These are phyloP conservation scores for Pholiota molesta DNA, from an alignment of 768 basidiomycete genomes.

Conservation along the genomic window DNA sequence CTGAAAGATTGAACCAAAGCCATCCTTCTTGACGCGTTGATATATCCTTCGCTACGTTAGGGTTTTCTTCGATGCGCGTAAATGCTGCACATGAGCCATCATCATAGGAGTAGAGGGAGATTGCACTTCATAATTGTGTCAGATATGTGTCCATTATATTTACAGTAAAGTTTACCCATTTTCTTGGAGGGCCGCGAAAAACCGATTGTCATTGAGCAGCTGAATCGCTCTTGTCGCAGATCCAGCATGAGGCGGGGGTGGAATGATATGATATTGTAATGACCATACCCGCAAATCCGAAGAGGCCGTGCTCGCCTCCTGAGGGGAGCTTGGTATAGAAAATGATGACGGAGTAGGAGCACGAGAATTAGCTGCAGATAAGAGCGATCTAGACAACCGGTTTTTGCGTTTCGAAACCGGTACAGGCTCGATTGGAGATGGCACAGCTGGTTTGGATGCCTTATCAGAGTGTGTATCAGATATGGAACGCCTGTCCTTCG, in stretches of 20 bases:
- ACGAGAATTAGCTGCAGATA: conserved; percentile 51
- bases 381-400: conserved; percentile 40
- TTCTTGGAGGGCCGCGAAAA: conserved; percentile 60
- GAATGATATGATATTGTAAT: conserved; percentile 49
- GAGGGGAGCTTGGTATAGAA: conserved; percentile 43
- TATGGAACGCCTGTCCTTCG: conserved; percentile 37
- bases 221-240: conserved; percentile 50
- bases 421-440: conserved; percentile 29
- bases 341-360: conserved; percentile 41
- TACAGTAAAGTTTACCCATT: conserved; percentile 55
- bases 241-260: conserved; percentile 41
- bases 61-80: conserved; percentile 19
- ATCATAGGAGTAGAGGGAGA: conserved; percentile 54
- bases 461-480: conserved; percentile 27
- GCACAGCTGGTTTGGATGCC: conserved; percentile 23
- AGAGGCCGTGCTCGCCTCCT: conserved; percentile 24
- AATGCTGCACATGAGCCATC: conserved; percentile 45
- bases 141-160: neutral
- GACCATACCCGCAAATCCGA: conserved; percentile 31
- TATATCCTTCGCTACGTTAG: conserved; percentile 34
- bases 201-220: conserved; percentile 41
- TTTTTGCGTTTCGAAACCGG: conserved; percentile 31
- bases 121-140: conserved; percentile 39
- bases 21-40: conserved; percentile 39
- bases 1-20: conserved; percentile 45